A percentile compares a stretch with the other conserved stretches of the same genome.
phyloP scores from a whole-genome alignment of 169 alveolate genomes.

The Babesia sp. region DNA sequence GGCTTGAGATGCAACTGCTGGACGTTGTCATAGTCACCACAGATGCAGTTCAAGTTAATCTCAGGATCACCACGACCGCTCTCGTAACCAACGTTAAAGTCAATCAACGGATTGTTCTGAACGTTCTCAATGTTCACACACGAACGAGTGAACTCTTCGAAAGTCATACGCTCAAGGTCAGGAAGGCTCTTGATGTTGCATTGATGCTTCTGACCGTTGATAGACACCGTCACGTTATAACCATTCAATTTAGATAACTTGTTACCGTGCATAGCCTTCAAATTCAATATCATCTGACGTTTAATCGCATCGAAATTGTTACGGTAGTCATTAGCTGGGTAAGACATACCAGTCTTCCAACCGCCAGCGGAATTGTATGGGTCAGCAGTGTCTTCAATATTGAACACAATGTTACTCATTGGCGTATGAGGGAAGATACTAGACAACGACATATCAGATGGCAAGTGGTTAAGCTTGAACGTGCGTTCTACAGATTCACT shows the following conservation, averaged over 20 bases:
- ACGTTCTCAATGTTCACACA: slow-evolving; percentile 62
- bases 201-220: slow-evolving; percentile 65
- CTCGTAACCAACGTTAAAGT: slow-evolving; percentile 52
- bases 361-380: slow-evolving; percentile 49
- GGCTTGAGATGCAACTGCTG: slow-evolving; percentile 9
- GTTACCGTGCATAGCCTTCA: slow-evolving; percentile 65
- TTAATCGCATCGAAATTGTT: slow-evolving; percentile 55
- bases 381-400: slow-evolving; percentile 46
- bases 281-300: slow-evolving; percentile 50
- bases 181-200: slow-evolving; percentile 58
- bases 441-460: slow-evolving; percentile 46
- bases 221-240: slow-evolving; percentile 48
- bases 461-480: slow-evolving; percentile 44
- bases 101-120: slow-evolving; percentile 57
- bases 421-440: slow-evolving; percentile 54
- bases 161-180: slow-evolving; percentile 52
- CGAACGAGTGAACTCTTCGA: slow-evolving; percentile 40
- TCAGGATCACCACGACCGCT: slow-evolving; percentile 29
- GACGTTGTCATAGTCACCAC: slow-evolving; percentile 49
- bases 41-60: slow-evolving; percentile 41
- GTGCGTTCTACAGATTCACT: slow-evolving; percentile 26
- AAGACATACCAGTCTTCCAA: slow-evolving; percentile 60
- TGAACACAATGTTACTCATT: slow-evolving; percentile 26
- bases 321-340: slow-evolving; percentile 57
- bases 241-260: slow-evolving; percentile 26